Base-by-base conservation (phyloP, 2,329 filamentous ascomycete genomes). In the Alternaria ventricosa region DNA sequence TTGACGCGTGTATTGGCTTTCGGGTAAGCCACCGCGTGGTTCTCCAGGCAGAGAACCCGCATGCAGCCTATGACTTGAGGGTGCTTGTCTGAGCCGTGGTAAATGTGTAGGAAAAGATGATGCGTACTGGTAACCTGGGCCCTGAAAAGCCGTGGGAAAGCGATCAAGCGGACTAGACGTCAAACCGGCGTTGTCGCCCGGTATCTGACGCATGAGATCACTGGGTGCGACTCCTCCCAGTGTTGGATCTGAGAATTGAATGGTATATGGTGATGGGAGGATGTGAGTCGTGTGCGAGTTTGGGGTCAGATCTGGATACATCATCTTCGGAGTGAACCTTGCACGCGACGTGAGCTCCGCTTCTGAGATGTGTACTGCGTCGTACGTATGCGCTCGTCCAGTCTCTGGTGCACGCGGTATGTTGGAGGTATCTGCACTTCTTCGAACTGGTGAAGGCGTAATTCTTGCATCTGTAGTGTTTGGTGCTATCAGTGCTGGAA, bases 1-100 rank as follows among this genome's bases (percentile, higher is more conserved):
- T 41, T 20, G 47, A n/a, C 20, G 53, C 20, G 57, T 22, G 50
- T 53, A 69, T 9, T 57, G 60, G 30, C 6, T 13, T 20, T 18
- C 27, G 25, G 28, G 9, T 15, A 30, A 58, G 46, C 13, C 12
- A 23, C 12, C 13, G 3, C 6, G 22, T 44, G 12, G 2, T 55
- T 45, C 30, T 12, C 55, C 20, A 23, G 47, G 13, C 27, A 22
- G 30, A 5, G 25, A 30, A 25, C 47, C 27, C 20, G 44, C 8
- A n/a, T 36, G 55, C 18, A 5, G 18, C 27, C 44, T 18, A n/a
- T 18, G 41, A 8, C 7, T 25, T 11, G 25, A 22, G 25, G 13
- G 12, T 4, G 5, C 22, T 11, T 15, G 18, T 2, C 22, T 11
- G 15, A 23, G 10, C 10, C 28, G 12, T 11, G 10, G 25, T 3